Evolutionary conservation across 495 filamentous ascomycete genomes (phyloP), one percentile per base, ranked within the genome.

Genomic region (Neurospora sp.): DNA sequence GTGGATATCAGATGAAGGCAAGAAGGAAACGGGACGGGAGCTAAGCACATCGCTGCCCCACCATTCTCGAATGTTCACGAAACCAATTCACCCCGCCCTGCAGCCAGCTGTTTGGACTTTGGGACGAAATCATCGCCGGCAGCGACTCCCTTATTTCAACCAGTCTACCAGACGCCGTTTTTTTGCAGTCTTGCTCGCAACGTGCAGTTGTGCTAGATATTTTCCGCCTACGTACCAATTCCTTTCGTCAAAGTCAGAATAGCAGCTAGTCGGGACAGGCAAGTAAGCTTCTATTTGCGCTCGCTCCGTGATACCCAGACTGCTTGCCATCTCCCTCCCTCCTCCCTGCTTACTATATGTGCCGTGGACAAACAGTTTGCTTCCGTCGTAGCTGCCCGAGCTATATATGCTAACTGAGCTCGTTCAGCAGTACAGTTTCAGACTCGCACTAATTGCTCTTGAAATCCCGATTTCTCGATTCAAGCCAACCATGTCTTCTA

Each of bases 1-100:
- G 27, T 9, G 53, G 14, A 65, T 61, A 35, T 65, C 27, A 65
- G 53, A 65, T 35, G 53, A 61, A 31, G n/a, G 16, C 3, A 35
- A 18, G 53, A 61, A 14, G 53, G 53, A 18, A 65, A 37, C 27
- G 27, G 53, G 53, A 65, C 53, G 53, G 53, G 53, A 65, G 53
- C 53, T 65, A 65, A 65, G 53, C 53, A 65, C 53, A 35, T 65
- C 27, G 22, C 48, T 59, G 69, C 78, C 78, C 78, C 77, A 78
- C 78, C 77, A 76, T 59, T 74, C 74, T 79, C 78, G 78, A 79
- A 79, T 69, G 71, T 79, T 79, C 78, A 79, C 68, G 78, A 79
- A 79, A 68, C 76, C 45, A 65, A 65, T 65, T 74, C 77, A 31
- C 73, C 70, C 72, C 45, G 37, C 69, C 68, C 45, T 44, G 38